Evolutionary conservation across 2,329 filamentous ascomycete genomes (phyloP), one percentile per base, ranked within the genome.

Genomic region (Colletotrichum graminicola): DNA sequence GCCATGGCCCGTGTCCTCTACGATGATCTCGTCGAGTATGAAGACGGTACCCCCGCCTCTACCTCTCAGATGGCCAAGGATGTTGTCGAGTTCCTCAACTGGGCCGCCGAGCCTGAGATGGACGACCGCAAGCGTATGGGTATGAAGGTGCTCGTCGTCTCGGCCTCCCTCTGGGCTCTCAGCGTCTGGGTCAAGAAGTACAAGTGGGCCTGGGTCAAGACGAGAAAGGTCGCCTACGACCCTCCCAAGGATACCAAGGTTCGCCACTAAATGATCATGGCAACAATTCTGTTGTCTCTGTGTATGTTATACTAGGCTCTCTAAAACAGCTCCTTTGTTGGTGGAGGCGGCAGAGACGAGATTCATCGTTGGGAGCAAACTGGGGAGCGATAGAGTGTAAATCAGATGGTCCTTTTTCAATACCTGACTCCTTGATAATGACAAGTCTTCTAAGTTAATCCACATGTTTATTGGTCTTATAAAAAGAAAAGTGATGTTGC

Each of bases 1-100:
- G 96, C 93, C 79, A 99, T 99, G 96, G 95, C 92, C 78, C 95
- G 96, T 90, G 96, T 98, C 73, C 91, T 99, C 73, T 99, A 97
- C 86, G 96, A 99, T 77, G 96, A 94, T 75, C 87, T 99, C 70
- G 96, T 99, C 75, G 96, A 99, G 84, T 99, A 98, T 86, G 96
- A 99, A 83, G 96, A 99, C 77, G 94, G 90, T 74, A 99, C 96
- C 52, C 93, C 94, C 63, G 96, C 96, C 61, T 94, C 95, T 73
- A 94, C 94, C 76, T 98, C 95, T 74, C 96, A 99, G 87, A 99
- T 99, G 96, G 96, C 96, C 84, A 99, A 99, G 92, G 96, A 99
- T 78, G 96, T 99, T 73, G 91, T 93, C 73, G 96, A 99, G 86
- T 99, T 99, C 88, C 89, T 99, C 81, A 98, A 99, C 92, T 99